Base-by-base conservation (phyloP, 495 filamentous ascomycete genomes). In the Penicillium salamii region DNA sequence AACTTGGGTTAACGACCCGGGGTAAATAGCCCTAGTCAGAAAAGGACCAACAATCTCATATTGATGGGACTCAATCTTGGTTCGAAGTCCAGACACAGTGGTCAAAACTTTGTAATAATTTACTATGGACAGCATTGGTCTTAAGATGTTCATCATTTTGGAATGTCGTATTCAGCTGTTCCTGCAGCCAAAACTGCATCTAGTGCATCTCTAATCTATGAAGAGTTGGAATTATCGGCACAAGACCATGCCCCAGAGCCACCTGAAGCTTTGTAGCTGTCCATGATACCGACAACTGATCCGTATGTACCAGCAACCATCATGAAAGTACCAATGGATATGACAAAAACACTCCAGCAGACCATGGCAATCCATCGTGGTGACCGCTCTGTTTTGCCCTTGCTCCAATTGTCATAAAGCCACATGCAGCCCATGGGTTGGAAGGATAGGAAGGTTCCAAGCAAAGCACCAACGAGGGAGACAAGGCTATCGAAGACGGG, bases 401-500 rank as follows among this genome's bases (percentile, higher is more conserved):
- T 79, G 48, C 35, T 33, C 66, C 71, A 74, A 38, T 73, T 70
- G 49, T 76, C 72, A 41, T 72, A 70, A 18, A 76, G 51, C 72
- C 72, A 76, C 68, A 76, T 71, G 34, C 67, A 63, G 0, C 57
- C 72, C 69, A 72, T 72, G 5, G 71, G 71, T 49, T 73, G 72
- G 58, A 71, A 72, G 14, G 47, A 72, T 63, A 70, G 66, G 13
- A 68, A 55, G 3, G 66, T 73, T 9, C 63, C 69, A 49, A 88
- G 83, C 31, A 87, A 62, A 3, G 83, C 75, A n/a, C 82, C 83
- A 34, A 81, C 71, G 49, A 82, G 74, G 17, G 76, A 76, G 15
- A 89, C 68, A 33, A 89, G 67, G 29, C 75, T 74, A 54, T 77
- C 76, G 61, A 89, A 89, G 61, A 85, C 79, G 12, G 86, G 87